Base-by-base conservation (phyloP, 352 stramenopile species). In the Thraustochytrium sp. region DNA sequence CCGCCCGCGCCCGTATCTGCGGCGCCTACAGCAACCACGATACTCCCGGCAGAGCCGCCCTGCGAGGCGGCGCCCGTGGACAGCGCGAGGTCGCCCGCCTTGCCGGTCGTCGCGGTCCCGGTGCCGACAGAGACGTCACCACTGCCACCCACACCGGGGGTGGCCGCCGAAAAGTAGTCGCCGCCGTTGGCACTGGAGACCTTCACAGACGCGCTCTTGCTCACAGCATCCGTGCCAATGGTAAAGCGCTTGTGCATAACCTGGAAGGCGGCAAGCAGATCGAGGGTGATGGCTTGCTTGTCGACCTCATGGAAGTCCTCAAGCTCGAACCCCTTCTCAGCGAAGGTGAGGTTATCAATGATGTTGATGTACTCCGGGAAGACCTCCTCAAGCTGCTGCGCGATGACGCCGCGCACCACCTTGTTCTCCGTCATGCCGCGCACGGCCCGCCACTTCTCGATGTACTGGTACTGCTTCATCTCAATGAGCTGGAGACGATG, bases 261-360 rank as follows among this genome's bases (percentile, higher is more conserved):
- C 85, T 97, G 93, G 37, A 97, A 88, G 37, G 92, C 93, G 49
- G 90, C 91, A 49, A 97, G 86, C 5, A 96, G 77, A 86, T 98
- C 94, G 49, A 98, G 91, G 3, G 92, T 90, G 5, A 98, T 92
- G 31, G 89, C 88, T 56, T 96, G 91, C 82, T 97, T 97, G 88
- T 98, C 93, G 40, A 98, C 93, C 89, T 98, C 92, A 75, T 96
- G 90, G 82, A 98, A 98, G 55, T 96, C 83, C 48, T 95, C 87
- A 40, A 96, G 89, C 9, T 87, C 91, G 76, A 97, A 94, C 16
- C 53, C 42, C 40, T 76, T 80, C 44, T 86, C 82, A 40, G 23
- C 8, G 51, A 86, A 75, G 3, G 18, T 34, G 5, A 86, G 59
- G n/a, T 93, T 90, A 29, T 86, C 48, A 36, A 93, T 90, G 23